phyloP scores from a whole-genome alignment of 202 grass and related monocot genomes.

The Zoysia matrella region DNA sequence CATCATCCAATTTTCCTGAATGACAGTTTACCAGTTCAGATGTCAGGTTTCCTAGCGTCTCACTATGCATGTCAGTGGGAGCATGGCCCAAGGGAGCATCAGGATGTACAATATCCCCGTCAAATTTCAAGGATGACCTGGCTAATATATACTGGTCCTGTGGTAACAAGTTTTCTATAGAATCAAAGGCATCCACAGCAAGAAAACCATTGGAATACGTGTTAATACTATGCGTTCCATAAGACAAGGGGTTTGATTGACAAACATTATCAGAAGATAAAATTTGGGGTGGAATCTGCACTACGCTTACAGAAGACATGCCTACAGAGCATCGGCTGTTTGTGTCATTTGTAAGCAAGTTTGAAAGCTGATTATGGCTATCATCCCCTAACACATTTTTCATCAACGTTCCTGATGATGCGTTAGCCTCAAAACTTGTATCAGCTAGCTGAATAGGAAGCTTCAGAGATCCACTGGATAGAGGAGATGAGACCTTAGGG shows the following conservation, averaged over 20 bases:
- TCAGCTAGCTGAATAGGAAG: slow-evolving; percentile 17
- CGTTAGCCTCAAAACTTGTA: neutral
- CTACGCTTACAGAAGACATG: neutral
- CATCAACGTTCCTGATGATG: slow-evolving; percentile 24
- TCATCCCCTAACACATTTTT: slow-evolving; percentile 31
- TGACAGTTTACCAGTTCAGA: neutral
- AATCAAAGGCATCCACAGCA: slow-evolving; percentile 24
- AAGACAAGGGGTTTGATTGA: slow-evolving; percentile 32
- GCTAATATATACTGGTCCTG: slow-evolving; percentile 38
- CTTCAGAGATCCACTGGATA: slow-evolving; percentile 34
- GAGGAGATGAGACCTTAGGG: slow-evolving; percentile 32
- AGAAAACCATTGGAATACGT: slow-evolving; percentile 29
- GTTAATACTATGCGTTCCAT: slow-evolving; percentile 25
- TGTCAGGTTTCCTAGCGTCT: slow-evolving; percentile 23
- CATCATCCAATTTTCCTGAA: neutral
- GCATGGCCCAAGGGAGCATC: slow-evolving; percentile 39
- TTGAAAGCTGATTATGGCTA: slow-evolving; percentile 4
- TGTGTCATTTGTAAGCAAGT: slow-evolving; percentile 30
- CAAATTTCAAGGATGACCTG: too few relatives aligned
- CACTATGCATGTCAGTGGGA: slow-evolving; percentile 21
- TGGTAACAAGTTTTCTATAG: slow-evolving; percentile 31
- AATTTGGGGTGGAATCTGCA: slow-evolving; percentile 1
- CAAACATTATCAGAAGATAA: slow-evolving; percentile 30
- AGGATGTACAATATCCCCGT: slow-evolving; percentile 2
- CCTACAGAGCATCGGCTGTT: slow-evolving; percentile 35